These are phyloP conservation scores for Phragmites australis DNA, from an alignment of 176 grass and related monocot species.

Conservation along the genomic window DNA sequence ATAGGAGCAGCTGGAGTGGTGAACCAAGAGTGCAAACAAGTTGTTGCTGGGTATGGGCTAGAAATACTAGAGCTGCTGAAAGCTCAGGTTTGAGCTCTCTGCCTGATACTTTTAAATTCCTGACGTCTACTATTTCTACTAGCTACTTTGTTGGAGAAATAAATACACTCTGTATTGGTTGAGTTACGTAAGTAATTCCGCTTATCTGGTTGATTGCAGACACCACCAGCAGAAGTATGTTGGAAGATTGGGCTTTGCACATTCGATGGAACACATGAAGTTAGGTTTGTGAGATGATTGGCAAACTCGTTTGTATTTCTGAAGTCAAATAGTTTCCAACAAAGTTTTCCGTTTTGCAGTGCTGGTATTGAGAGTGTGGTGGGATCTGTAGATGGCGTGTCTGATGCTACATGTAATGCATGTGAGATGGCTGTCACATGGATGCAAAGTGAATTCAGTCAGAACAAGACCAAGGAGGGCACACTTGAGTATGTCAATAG, in stretches of 20 bases:
- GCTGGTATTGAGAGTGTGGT: slow-evolving; percentile 52
- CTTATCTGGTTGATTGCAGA: slow-evolving; percentile 50
- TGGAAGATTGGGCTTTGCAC: slow-evolving; percentile 68
- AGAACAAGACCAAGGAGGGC: slow-evolving; percentile 65
- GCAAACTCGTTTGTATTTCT: not conserved
- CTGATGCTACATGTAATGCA: slow-evolving; percentile 51
- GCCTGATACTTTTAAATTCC: not conserved
- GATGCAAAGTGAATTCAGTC: slow-evolving; percentile 75
- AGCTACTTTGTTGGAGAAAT: not conserved
- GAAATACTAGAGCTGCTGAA: slow-evolving; percentile 70
- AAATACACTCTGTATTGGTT: not conserved
- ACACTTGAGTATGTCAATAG: slow-evolving; percentile 60
- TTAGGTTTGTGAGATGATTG: slow-evolving; percentile 46
- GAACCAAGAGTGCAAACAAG: slow-evolving; percentile 81
- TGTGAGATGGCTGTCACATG: slow-evolving; percentile 82
- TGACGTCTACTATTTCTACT: not conserved
- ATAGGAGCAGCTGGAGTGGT: slow-evolving; percentile 80
- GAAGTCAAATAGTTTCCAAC: not conserved
- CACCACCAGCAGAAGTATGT: slow-evolving; percentile 60
- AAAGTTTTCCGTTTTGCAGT: slow-evolving; percentile 34
- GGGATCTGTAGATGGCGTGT: slow-evolving; percentile 35
- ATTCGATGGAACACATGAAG: slow-evolving; percentile 52
- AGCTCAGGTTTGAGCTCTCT: slow-evolving; percentile 51
- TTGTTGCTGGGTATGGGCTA: slow-evolving; percentile 67
- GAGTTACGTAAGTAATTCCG: not conserved